Evolutionary conservation across 441 rosid species (phyloP).

Genomic region (Brassica balearica): DNA sequence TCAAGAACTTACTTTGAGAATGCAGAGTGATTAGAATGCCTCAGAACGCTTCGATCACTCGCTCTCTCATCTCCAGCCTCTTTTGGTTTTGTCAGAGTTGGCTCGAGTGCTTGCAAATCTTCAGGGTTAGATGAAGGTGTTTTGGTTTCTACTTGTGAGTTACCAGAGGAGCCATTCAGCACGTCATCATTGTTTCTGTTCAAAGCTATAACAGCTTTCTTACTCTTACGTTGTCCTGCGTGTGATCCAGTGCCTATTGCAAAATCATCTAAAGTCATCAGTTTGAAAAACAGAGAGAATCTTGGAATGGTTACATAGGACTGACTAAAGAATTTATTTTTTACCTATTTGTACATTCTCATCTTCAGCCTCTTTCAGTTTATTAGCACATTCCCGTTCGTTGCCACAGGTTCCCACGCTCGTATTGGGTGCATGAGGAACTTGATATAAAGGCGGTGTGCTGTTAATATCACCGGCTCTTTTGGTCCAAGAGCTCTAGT

Average conservation of each 20-base stretch:
- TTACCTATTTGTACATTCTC: conserved; percentile 53
- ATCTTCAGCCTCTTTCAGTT: conserved; percentile 43
- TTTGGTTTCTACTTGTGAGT: conserved; percentile 49
- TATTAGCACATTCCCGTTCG: conserved; percentile 32
- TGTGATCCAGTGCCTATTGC: conserved; percentile 49
- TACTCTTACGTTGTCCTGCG: conserved; percentile 40
- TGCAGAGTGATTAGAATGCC: conserved; percentile 75
- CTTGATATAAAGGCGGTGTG: too few relatives aligned
- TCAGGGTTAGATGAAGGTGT: conserved; percentile 41
- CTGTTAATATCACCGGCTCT: conserved; percentile 52
- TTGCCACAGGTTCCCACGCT: conserved; percentile 47
- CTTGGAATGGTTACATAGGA: not conserved
- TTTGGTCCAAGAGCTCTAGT: conserved; percentile 80
- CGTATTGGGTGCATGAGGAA: too few relatives aligned
- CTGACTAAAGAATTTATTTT: too few relatives aligned
- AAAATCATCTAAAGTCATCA: conserved; percentile 42
- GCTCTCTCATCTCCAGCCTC: conserved; percentile 48
- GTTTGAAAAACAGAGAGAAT: conserved; percentile 1
- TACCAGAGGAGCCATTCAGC: conserved; percentile 42
- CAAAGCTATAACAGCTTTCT: conserved; percentile 39
- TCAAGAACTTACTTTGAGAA: conserved; percentile 69
- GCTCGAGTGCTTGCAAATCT: conserved; percentile 54
- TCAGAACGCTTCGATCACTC: conserved; percentile 52
- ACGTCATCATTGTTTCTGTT: conserved; percentile 44
- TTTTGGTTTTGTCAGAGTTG: conserved; percentile 51